A percentile compares a stretch with the other conserved stretches of the same genome.
Conservation (phyloP, 306 rosid genomes). For the Sechiopsis laciniata region DNA sequence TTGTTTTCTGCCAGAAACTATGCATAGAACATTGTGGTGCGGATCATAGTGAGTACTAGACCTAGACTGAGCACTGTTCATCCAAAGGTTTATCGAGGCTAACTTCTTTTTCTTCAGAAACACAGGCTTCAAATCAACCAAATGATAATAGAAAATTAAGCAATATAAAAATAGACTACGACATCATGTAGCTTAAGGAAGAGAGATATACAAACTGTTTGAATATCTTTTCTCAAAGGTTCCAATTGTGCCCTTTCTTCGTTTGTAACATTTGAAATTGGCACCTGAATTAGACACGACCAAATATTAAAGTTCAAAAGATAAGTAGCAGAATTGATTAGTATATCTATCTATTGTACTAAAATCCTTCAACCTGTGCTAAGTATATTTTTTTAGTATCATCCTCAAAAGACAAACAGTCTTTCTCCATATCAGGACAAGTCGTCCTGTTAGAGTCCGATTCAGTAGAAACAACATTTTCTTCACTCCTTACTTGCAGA, state of each 20-base stretch:
- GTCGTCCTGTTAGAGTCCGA: slow-evolving; percentile 23
- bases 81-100: slow-evolving; percentile 82
- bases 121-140: slow-evolving; percentile 47
- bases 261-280: slow-evolving; percentile 51
- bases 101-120: slow-evolving; percentile 53
- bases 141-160: slow-evolving; percentile 15
- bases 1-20: slow-evolving; percentile 81
- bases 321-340: slow-evolving; percentile 20
- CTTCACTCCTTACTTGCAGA: slow-evolving; percentile 29
- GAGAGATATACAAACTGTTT: slow-evolving; percentile 42
- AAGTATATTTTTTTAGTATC: slow-evolving; percentile 65
- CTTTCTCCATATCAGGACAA: slow-evolving; percentile 26
- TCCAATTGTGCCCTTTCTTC: slow-evolving; percentile 66
- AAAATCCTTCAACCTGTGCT: slow-evolving; percentile 67
- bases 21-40: slow-evolving; percentile 77
- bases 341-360: slow-evolving; percentile 5
- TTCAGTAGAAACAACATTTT: slow-evolving; percentile 25
- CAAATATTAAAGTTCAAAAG: slow-evolving; percentile 12
- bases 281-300: slow-evolving; percentile 44
- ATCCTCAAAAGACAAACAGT: slow-evolving; percentile 38
- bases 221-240: slow-evolving; percentile 53
- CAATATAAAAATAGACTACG: background rate
- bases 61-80: slow-evolving; percentile 78
- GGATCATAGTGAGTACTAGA: slow-evolving; percentile 99
- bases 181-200: background rate